These are phyloP conservation scores for Aquanectria penicillioides DNA, from an alignment of 2,329 filamentous ascomycete species.

Conservation along the genomic window DNA sequence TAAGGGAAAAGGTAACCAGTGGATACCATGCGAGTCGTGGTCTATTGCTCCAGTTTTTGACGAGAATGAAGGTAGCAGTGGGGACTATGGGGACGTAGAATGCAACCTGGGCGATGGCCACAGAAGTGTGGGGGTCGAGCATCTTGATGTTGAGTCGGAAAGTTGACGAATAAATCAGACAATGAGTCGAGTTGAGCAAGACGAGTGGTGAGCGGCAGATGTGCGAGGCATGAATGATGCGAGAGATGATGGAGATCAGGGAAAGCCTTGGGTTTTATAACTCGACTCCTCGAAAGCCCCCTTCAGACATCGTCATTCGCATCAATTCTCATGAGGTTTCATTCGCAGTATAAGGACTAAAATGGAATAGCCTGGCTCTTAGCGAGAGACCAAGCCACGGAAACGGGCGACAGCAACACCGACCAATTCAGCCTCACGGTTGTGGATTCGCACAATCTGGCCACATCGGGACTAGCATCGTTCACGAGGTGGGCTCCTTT, in stretches of 20 bases:
- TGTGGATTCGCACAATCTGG: background rate
- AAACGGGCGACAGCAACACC: background rate
- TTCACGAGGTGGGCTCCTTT: background rate
- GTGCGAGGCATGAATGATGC: background rate
- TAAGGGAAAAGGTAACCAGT: constrained; percentile 12
- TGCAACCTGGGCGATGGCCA: constrained; percentile 30
- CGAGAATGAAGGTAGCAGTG: constrained; percentile 23
- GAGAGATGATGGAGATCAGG: background rate
- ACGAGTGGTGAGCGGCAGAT: too few species aligned
- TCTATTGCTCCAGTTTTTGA: constrained; percentile 25
- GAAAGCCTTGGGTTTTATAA: background rate
- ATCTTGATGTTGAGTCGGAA: background rate
- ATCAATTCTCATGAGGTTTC: background rate
- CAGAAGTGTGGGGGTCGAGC: constrained; percentile 22
- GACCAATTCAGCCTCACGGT: background rate
- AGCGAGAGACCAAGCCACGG: background rate
- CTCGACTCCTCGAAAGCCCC: background rate
- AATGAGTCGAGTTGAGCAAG: background rate
- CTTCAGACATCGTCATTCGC: background rate
- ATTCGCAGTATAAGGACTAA: background rate
- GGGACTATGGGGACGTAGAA: constrained; percentile 29
- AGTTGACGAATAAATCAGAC: background rate
- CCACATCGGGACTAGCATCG: background rate
- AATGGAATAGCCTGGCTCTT: background rate
- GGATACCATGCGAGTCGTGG: constrained; percentile 32